Base-by-base conservation (phyloP, 2,329 filamentous ascomycete genomes). In the Didymosphaeria variabile region DNA sequence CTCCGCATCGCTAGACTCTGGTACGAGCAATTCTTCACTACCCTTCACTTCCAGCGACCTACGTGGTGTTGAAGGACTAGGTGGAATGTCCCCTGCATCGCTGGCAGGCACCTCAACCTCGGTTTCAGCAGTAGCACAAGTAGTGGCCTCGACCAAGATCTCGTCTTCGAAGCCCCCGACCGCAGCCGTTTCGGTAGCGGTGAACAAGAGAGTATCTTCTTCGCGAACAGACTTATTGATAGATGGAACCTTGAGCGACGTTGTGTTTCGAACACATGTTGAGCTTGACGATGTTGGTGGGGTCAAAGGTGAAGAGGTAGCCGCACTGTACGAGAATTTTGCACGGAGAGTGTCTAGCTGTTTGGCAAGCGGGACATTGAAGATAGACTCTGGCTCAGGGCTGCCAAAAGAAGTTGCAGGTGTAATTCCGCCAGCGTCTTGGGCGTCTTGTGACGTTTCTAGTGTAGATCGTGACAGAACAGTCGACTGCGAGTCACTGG, bases 21-120 rank as follows among this genome's bases (percentile, higher is more conserved):
- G 81, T 0, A 83, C 74, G 15, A 84, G 67, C 19, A 83, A 59
- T 53, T 84, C 82, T 63, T 84, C 82, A 61, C 82, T 84, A 13
- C 82, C 82, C 60, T 79, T 78, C 8, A 76, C 51, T 1, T 68
- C 65, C 15, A 67, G 67, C 31, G 65, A 60, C 17, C 67, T 69
- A 6, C 59, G 54, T 31, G 71, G 64, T 12, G 71, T 65, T 10
- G 70, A 62, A 19, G 64, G 64, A 38, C 59, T 72, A 49, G 65
- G 74, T 42, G 61, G 70, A 66, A 12, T 7, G 17, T 57, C 26
- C n/a, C 53, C 58, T 13, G 58, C 46, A 23, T 61, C 59, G 36
- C 72, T 75, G 8, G 73, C 68, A 40, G 75, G 72, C 17, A 79
- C 67, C 17, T 77, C 64, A 0, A 77, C 61, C 53, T 78, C 70